A percentile compares a stretch with the other conserved stretches of the same genome.
phyloP scores from a whole-genome alignment of 2,329 filamentous ascomycete genomes.

The Paramyrothecium roridum region DNA sequence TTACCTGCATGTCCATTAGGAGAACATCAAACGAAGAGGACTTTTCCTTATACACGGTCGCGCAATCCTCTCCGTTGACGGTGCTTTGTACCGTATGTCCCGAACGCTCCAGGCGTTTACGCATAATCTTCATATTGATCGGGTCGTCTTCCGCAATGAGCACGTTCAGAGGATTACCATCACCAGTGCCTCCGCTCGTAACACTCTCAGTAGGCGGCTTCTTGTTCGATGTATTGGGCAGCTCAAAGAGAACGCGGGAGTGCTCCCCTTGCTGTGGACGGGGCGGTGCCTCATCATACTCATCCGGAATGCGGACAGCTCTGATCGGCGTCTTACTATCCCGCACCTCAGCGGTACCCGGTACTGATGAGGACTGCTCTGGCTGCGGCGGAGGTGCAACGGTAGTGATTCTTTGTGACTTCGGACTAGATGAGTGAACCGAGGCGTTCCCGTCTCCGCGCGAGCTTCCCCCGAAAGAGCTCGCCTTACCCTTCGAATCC shows the following conservation, averaged over 20 bases:
- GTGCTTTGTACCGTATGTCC: slow-evolving; percentile 72
- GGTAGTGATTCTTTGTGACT: slow-evolving; percentile 1
- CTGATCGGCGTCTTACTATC: slow-evolving; percentile 43
- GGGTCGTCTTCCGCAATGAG: slow-evolving; percentile 87
- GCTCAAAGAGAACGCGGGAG: slow-evolving; percentile 37
- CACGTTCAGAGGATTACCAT: slow-evolving; percentile 47
- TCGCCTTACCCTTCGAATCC: slow-evolving; percentile 9
- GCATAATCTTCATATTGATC: slow-evolving; percentile 78
- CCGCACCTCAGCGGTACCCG: slow-evolving; percentile 34
- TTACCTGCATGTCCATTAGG: slow-evolving; percentile 90
- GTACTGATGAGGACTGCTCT: slow-evolving; percentile 17
- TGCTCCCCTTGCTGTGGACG: slow-evolving; percentile 23
- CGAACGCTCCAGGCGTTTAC: slow-evolving; percentile 73
- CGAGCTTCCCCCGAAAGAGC: slow-evolving; percentile 1
- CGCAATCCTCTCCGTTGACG: slow-evolving; percentile 82
- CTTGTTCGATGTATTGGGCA: slow-evolving; percentile 16
- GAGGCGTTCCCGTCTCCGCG: slow-evolving; percentile 2
- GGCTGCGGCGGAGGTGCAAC: slow-evolving; percentile 6
- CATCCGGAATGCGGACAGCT: slow-evolving; percentile 47
- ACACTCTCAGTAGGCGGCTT: slow-evolving; percentile 16
- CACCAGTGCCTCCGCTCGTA: slow-evolving; percentile 15
- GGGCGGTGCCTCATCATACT: slow-evolving; percentile 32
- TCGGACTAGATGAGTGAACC: slow-evolving; percentile 11
- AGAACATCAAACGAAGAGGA: slow-evolving; percentile 69
- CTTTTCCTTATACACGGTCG: slow-evolving; percentile 63